Conservation (phyloP, 148 eudicot species). For the Gaultheria prostrata region DNA sequence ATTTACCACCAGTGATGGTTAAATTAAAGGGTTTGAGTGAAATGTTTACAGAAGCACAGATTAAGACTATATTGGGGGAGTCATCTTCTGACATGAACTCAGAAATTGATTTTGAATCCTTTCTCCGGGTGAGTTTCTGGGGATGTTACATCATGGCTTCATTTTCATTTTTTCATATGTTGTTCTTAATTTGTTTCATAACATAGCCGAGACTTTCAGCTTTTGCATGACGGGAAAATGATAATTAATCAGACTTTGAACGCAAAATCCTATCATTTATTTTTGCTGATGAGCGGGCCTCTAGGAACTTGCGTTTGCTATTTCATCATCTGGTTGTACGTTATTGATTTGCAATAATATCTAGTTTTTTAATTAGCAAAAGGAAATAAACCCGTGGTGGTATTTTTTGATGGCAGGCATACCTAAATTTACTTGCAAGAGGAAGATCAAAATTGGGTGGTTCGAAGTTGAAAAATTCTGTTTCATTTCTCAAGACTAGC, state of each 20-base stretch:
- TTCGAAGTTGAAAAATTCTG: conserved; percentile 36
- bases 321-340: background rate
- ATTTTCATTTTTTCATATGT: background rate
- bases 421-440: conserved; percentile 56
- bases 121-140: conserved; percentile 64
- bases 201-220: background rate
- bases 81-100: conserved; percentile 48
- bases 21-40: conserved; percentile 58
- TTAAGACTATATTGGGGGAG: conserved; percentile 54
- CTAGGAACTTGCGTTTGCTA: background rate
- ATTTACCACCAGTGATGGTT: conserved; percentile 64
- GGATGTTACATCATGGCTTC: background rate
- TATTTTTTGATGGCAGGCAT: conserved; percentile 45
- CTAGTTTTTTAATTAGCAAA: background rate
- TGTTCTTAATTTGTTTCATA: background rate
- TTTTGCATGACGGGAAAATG: background rate
- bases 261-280: background rate
- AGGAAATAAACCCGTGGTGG: background rate
- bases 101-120: conserved; percentile 81
- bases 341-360: background rate
- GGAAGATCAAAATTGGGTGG: conserved; percentile 55
- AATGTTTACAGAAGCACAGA: conserved; percentile 49
- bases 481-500: conserved; percentile 79
- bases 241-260: background rate
- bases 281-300: background rate